Percentiles rank a stretch among this genome's conserved stretches.
These are phyloP conservation scores for Metschnikowia kunwiensis DNA, from an alignment of 805 yeast genomes.

Conservation along the genomic window DNA sequence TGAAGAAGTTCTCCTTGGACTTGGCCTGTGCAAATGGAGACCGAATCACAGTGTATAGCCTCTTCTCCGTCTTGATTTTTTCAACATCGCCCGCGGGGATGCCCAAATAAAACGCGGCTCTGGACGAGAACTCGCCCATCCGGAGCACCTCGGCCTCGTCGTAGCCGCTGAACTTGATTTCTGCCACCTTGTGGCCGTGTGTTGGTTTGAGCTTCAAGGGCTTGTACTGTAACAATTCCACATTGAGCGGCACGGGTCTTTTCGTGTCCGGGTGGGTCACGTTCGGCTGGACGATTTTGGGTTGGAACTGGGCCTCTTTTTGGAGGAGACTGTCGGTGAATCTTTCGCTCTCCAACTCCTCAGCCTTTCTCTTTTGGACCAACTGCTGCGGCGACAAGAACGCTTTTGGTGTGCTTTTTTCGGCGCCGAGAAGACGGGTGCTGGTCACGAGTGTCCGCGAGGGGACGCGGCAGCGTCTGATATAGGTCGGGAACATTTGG, in stretches of 20 bases:
- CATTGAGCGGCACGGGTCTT: slow-evolving; percentile 77
- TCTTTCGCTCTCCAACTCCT: slow-evolving; percentile 25
- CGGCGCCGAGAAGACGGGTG: slow-evolving; percentile 2
- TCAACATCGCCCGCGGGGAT: slow-evolving; percentile 81
- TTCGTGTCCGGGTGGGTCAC: slow-evolving; percentile 21
- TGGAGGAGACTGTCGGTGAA: slow-evolving; percentile 28
- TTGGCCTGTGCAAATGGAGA: slow-evolving; percentile 95
- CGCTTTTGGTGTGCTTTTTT: slow-evolving; percentile 8
- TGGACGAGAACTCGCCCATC: slow-evolving; percentile 77
- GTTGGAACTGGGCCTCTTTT: slow-evolving; percentile 28
- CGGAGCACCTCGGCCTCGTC: slow-evolving; percentile 69
- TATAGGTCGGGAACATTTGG: slow-evolving; percentile 9
- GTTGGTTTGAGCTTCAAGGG: slow-evolving; percentile 68
- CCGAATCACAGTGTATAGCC: slow-evolving; percentile 90
- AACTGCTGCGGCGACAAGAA: slow-evolving; percentile 33
- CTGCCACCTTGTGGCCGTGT: slow-evolving; percentile 78
- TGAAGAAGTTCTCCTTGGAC: slow-evolving; percentile 89
- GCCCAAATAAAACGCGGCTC: slow-evolving; percentile 88
- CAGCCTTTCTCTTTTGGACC: slow-evolving; percentile 25
- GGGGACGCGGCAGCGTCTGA: slow-evolving; percentile 6
- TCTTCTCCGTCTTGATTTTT: slow-evolving; percentile 62
- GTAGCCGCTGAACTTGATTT: slow-evolving; percentile 67
- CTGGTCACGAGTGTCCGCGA: slow-evolving; percentile 9
- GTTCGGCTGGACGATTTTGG: slow-evolving; percentile 27
- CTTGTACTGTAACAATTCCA: slow-evolving; percentile 74